phyloP scores from a whole-genome alignment of 108 stramenopile genomes.

The Pseudonitzschia delicatissima region DNA sequence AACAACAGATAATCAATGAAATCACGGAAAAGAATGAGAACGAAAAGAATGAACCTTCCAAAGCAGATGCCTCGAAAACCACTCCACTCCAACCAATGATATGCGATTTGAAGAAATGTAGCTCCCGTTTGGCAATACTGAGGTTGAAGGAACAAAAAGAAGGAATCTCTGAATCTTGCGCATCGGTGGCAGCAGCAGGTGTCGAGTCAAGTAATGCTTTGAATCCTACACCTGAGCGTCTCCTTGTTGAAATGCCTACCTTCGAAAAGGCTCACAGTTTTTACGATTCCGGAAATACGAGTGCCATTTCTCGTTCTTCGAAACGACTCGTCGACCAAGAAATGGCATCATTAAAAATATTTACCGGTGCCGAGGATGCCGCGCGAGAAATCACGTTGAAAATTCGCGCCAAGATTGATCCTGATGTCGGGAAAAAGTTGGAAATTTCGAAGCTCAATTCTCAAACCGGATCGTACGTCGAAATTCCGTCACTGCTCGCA shows the following conservation, averaged over 20 bases:
- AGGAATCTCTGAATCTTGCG: too few species aligned
- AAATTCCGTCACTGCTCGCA: neutral
- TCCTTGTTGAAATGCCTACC: conserved; percentile 28
- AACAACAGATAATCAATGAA: neutral
- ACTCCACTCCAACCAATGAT: conserved; percentile 34
- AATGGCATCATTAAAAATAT: neutral
- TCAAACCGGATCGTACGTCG: neutral
- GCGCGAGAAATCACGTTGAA: conserved; percentile 4
- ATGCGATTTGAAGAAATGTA: conserved; percentile 75
- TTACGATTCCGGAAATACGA: conserved; percentile 9
- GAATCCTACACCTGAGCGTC: conserved; percentile 12
- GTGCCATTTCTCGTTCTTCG: neutral
- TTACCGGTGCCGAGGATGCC: conserved; percentile 14
- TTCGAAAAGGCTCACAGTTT: conserved; percentile 21
- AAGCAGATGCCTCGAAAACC: neutral
- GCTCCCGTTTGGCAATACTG: conserved; percentile 53
- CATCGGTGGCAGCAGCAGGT: too few species aligned
- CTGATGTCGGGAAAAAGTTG: neutral
- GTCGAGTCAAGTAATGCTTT: neutral
- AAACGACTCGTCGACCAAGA: conserved; percentile 8
- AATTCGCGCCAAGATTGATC: conserved; percentile 12
- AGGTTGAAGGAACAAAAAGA: conserved; percentile 31
- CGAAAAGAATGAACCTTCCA: neutral
- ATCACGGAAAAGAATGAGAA: neutral
- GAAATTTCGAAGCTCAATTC: neutral